A percentile compares a stretch with the other conserved stretches of the same genome.
Evolutionary conservation across 1,284 basidiomycete species (phyloP).

Genomic region (Austroboletus novae-zelandiae): DNA sequence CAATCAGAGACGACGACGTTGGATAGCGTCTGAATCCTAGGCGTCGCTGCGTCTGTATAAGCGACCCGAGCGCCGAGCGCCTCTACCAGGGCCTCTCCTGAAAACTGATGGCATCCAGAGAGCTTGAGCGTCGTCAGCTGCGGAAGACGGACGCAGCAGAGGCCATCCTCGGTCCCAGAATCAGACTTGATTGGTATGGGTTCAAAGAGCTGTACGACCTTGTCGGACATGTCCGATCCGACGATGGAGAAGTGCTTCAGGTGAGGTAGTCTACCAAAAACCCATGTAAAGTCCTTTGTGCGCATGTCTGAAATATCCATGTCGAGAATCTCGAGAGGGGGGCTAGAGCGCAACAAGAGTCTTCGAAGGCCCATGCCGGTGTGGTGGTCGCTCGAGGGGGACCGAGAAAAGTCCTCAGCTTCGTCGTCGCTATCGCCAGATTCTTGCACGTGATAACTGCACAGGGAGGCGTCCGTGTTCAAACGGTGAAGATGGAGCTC

Average conservation of each 20-base stretch:
- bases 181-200: conserved; percentile 30
- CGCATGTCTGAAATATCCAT: conserved; percentile 81
- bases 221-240: conserved; percentile 76
- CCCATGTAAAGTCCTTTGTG: conserved; percentile 70
- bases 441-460: conserved; percentile 37
- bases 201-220: conserved; percentile 55
- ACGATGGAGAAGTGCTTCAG: conserved; percentile 67
- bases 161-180: conserved; percentile 7
- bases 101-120: conserved; percentile 60
- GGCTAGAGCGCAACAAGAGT: conserved; percentile 54
- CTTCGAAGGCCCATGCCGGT: conserved; percentile 75
- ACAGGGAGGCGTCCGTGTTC: conserved; percentile 57
- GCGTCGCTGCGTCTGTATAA: conserved; percentile 43
- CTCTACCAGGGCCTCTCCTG: conserved; percentile 54
- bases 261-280: conserved; percentile 51
- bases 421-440: conserved; percentile 71
- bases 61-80: conserved; percentile 47
- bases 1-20: conserved; percentile 29
- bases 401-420: conserved; percentile 67
- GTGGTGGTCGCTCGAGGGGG: conserved; percentile 69
- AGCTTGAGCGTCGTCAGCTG: conserved; percentile 49
- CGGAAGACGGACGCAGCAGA: conserved; percentile 47
- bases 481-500: conserved; percentile 62
- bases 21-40: conserved; percentile 24
- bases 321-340: conserved; percentile 59